Evolutionary conservation across 345 rosid genomes (phyloP).

Genomic region (Passiflora organensis): DNA sequence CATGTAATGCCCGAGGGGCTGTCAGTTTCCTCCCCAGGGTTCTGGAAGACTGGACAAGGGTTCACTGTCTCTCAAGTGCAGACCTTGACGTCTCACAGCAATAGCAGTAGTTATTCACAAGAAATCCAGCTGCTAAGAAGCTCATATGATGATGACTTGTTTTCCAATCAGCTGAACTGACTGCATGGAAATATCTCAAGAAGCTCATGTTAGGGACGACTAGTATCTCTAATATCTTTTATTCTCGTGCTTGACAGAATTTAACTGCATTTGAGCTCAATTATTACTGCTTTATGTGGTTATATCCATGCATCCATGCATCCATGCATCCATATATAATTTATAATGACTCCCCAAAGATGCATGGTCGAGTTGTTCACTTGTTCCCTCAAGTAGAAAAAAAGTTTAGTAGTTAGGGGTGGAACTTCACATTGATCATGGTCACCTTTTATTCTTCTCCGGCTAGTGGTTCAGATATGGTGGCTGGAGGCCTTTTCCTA

Average conservation of each 20-base stretch:
- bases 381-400: too few relatives aligned
- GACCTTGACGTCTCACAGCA: slow-evolving; percentile 18
- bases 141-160: slow-evolving; percentile 40
- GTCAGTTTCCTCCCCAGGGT: slow-evolving; percentile 29
- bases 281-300: too few relatives aligned
- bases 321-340: too few relatives aligned
- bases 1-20: slow-evolving; percentile 23
- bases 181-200: background rate
- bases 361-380: too few relatives aligned
- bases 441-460: too few relatives aligned
- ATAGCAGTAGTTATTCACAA: slow-evolving; percentile 32
- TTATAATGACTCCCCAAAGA: too few relatives aligned
- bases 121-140: slow-evolving; percentile 36
- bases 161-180: slow-evolving; percentile 45
- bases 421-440: too few relatives aligned
- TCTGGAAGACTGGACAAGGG: slow-evolving; percentile 38
- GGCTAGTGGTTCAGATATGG: too few relatives aligned
- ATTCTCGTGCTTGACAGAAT: background rate
- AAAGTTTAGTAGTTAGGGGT: too few relatives aligned
- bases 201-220: background rate
- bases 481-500: too few relatives aligned
- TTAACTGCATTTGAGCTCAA: background rate
- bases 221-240: background rate
- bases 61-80: slow-evolving; percentile 27
- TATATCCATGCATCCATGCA: too few relatives aligned